Base-by-base conservation (phyloP, 2,329 filamentous ascomycete species). In the Diplodia sapinea region DNA sequence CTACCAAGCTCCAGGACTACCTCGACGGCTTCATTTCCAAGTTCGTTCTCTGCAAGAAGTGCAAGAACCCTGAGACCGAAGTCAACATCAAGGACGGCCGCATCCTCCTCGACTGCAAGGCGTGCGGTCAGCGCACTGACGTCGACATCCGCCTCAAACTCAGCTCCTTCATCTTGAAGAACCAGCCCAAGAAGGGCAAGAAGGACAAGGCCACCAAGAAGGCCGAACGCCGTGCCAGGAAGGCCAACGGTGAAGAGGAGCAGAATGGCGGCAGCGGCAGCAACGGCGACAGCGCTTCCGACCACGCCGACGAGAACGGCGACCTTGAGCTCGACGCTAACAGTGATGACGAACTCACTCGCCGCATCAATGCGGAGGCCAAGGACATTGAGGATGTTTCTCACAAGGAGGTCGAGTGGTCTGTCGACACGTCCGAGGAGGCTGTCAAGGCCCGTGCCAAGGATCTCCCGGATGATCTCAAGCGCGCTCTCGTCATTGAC, bases 11-110 rank as follows among this genome's bases (percentile, higher is more conserved):
- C 59, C 95, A 99, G 85, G 95, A 98, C 79, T 94, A 97, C 75
- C 91, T 99, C 59, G 94, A 98, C 80, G 94, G 94, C 75, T 99
- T 99, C 87, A 99, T 99, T 84, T 87, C 90, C 85, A 97, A 93
- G 84, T 99, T 98, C 74, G 95, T 99, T 76, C 93, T 99, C 71
- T 99, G 95, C 91, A 96, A 96, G 85, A 94, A 96, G 81, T 99
- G 95, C 90, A 97, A 97, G 89, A 99, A 99, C 81, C 95, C 95
- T 43, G 95, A 99, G 86, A 99, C 95, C 72, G 94, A 96, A 72
- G 90, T 98, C 77, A 88, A 91, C 77, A 93, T 98, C 86, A 97
- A 97, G 83, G 94, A 97, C 75, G 92, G 91, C 66, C 89, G 87
- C 78, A 98, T 99, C 80, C 82, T 92, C 70, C 89, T 98, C 73